Evolutionary conservation across 441 rosid genomes (phyloP).

Genomic region (Bruguiera hainesii): DNA sequence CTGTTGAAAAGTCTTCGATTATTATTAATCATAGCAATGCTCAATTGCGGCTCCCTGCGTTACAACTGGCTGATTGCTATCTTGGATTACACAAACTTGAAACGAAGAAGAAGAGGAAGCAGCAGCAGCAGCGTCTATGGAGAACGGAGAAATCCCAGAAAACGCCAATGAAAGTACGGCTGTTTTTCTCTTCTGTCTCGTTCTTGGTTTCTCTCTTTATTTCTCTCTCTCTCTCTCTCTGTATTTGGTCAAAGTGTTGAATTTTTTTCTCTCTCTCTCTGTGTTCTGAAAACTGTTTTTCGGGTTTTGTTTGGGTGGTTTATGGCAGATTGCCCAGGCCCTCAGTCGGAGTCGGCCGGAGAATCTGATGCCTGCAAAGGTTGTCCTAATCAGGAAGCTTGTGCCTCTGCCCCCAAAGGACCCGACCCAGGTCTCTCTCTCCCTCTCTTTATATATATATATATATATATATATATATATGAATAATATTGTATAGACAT

Average conservation of each 20-base stretch:
- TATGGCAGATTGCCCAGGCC: constrained; percentile 71
- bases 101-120: not conserved
- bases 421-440: constrained; percentile 78
- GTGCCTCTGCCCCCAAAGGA: constrained; percentile 97
- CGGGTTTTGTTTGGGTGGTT: constrained; percentile 3
- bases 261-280: too few species aligned
- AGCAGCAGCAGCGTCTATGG: not conserved
- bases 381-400: constrained; percentile 85
- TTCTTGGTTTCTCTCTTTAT: too few species aligned
- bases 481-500: too few species aligned
- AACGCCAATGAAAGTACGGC: constrained; percentile 3
- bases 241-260: too few species aligned
- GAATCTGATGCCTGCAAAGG: constrained; percentile 75
- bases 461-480: not conserved
- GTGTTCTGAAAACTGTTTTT: not conserved
- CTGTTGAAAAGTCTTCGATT: too few species aligned
- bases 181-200: not conserved
- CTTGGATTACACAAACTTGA: not conserved
- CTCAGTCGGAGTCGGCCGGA: constrained; percentile 69
- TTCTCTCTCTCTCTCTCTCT: too few species aligned
- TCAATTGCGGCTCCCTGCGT: too few species aligned
- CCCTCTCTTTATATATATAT: not conserved
- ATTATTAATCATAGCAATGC: not conserved
- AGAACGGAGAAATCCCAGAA: not conserved
- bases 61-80: too few species aligned